Conservation (phyloP, 2,329 filamentous ascomycete species). For the Acrodontium crateriforme region DNA sequence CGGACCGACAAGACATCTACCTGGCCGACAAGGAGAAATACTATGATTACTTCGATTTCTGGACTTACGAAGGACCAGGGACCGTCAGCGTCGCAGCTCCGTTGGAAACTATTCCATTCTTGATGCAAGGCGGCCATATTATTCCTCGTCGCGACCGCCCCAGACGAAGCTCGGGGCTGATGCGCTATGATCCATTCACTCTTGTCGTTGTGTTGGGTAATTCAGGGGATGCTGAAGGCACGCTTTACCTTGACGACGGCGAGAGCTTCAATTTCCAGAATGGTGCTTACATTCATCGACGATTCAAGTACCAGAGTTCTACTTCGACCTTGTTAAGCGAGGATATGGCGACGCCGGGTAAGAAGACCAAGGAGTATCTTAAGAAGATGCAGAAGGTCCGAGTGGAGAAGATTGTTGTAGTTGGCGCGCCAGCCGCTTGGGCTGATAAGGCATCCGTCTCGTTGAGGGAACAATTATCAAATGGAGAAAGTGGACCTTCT, state of each 20-base stretch:
- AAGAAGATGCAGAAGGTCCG: constrained; percentile 65
- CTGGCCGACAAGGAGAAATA: constrained; percentile 81
- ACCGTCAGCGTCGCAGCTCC: constrained; percentile 63
- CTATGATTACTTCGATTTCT: constrained; percentile 90
- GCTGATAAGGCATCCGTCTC: constrained; percentile 46
- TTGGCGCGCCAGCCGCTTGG: constrained; percentile 67
- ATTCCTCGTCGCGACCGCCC: constrained; percentile 81
- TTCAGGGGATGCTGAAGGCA: constrained; percentile 60
- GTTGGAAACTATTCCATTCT: constrained; percentile 71
- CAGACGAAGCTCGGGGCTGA: constrained; percentile 70
- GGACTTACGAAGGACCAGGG: constrained; percentile 57
- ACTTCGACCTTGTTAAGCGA: constrained; percentile 50
- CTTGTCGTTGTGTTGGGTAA: constrained; percentile 62
- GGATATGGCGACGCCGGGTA: constrained; percentile 42
- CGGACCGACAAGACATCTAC: constrained; percentile 63
- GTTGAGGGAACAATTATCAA: constrained; percentile 45
- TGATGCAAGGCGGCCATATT: constrained; percentile 89
- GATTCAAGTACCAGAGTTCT: constrained; percentile 50
- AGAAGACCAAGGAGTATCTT: constrained; percentile 59
- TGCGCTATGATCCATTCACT: constrained; percentile 93
- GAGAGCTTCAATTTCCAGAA: constrained; percentile 79
- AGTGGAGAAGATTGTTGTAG: constrained; percentile 72
- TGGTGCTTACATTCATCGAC: constrained; percentile 78
- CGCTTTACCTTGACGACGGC: constrained; percentile 84
- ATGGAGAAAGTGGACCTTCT: constrained; percentile 27